phyloP scores from a whole-genome alignment of 2,329 filamentous ascomycete genomes.

The Stachybotrys chlorohalonatus region DNA sequence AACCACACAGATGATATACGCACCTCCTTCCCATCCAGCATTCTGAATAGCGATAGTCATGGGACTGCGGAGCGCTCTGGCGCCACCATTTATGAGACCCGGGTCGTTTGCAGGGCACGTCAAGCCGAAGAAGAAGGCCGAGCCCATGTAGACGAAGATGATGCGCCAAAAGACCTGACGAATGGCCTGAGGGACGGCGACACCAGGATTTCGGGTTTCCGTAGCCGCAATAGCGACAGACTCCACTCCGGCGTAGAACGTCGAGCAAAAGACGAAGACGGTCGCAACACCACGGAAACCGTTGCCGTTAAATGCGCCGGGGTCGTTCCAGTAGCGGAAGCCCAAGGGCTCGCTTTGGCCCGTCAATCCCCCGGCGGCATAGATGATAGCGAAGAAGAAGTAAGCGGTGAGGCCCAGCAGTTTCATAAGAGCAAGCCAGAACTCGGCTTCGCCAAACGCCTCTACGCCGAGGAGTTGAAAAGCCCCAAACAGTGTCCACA shows the following conservation, averaged over 20 bases:
- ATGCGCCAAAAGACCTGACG: conserved; percentile 54
- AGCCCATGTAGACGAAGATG: conserved; percentile 57
- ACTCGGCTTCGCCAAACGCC: conserved; percentile 71
- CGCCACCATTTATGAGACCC: conserved; percentile 50
- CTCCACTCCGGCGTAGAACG: conserved; percentile 61
- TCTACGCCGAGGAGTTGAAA: conserved; percentile 66
- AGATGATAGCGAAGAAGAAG: conserved; percentile 65
- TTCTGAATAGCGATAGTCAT: conserved; percentile 68
- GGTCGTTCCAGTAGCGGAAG: conserved; percentile 63
- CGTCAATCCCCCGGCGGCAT: conserved; percentile 57
- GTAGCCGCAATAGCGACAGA: conserved; percentile 55
- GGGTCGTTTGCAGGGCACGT: conserved; percentile 61
- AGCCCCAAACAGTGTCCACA: conserved; percentile 60
- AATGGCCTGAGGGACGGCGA: conserved; percentile 48
- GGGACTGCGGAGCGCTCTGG: conserved; percentile 58
- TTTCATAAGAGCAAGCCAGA: conserved; percentile 69
- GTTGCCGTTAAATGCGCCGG: conserved; percentile 58
- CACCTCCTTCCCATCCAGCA: conserved; percentile 61
- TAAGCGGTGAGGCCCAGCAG: conserved; percentile 60
- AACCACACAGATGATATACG: conserved; percentile 1
- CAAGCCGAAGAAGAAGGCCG: conserved; percentile 66
- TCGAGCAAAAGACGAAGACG: conserved; percentile 62
- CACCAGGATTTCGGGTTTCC: conserved; percentile 48
- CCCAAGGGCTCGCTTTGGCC: conserved; percentile 51
- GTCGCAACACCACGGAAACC: conserved; percentile 57